These are phyloP conservation scores for Pythium brassicae DNA, from an alignment of 352 stramenopile species.

Conservation along the genomic window DNA sequence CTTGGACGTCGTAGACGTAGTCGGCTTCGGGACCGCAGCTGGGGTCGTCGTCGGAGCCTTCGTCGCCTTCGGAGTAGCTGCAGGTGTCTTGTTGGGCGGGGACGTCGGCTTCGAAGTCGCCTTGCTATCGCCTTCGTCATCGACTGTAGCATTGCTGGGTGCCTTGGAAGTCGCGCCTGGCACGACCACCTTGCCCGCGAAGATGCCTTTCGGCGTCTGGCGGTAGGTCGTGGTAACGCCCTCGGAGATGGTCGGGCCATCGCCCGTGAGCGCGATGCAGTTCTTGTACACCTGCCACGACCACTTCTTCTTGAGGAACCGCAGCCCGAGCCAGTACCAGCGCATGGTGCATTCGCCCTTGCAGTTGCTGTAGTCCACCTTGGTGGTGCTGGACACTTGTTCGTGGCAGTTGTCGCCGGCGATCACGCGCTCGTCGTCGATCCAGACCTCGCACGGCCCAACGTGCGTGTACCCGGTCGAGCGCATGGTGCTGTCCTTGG, in stretches of 20 bases:
- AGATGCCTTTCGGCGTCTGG: conserved; percentile 8
- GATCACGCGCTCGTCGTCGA: conserved; percentile 36
- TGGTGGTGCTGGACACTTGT: conserved; percentile 14
- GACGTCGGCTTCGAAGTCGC: neutral
- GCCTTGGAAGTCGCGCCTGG: too few relatives aligned
- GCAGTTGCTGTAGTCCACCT: conserved; percentile 48
- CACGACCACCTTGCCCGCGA: conserved; percentile 5
- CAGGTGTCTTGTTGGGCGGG: neutral
- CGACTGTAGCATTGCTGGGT: conserved; percentile 2
- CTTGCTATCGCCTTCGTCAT: neutral
- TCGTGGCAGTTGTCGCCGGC: conserved; percentile 43
- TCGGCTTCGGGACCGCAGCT: too few relatives aligned
- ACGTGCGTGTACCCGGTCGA: conserved; percentile 55
- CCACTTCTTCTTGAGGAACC: conserved; percentile 40
- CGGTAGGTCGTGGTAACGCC: conserved; percentile 10
- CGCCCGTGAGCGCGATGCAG: conserved; percentile 21
- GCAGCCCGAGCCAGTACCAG: conserved; percentile 59
- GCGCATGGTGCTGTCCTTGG: conserved; percentile 24
- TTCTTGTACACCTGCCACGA: conserved; percentile 70
- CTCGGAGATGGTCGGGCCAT: conserved; percentile 13
- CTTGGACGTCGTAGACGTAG: conserved; percentile 5
- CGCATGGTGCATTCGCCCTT: conserved; percentile 33
- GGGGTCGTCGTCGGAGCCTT: neutral
- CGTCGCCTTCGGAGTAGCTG: conserved; percentile 4
- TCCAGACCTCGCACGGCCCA: conserved; percentile 56